Base-by-base conservation (phyloP, 495 filamentous ascomycete species). In the Penicillium ucsense region DNA sequence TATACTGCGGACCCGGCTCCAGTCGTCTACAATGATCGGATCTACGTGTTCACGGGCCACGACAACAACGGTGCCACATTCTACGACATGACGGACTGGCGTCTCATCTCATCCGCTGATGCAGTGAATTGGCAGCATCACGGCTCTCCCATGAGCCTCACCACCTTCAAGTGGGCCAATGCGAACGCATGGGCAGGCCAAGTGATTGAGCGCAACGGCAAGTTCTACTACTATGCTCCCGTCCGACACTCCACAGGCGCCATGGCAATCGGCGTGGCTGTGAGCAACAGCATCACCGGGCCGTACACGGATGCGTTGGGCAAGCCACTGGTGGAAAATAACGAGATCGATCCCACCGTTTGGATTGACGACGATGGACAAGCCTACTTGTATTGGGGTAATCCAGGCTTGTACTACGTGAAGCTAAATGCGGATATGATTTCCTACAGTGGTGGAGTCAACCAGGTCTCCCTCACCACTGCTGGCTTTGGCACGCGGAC, bases 1-100 rank as follows among this genome's bases (percentile, higher is more conserved):
- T 65, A 63, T 39, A 58, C 62, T 3, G 51, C 61, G 30, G 62
- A 65, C 35, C 62, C 62, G 36, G 61, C 58, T 5, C 61, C 61
- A 7, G 20, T 60, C 30, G 55, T 65, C 6, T 51, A 51, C 28
- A 51, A 64, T 50, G 56, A 53, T 48, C 55, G 56, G 3, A 38
- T 65, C 12, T 64, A 57, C 41, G 40, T 63, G 27, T 62, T 65
- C 48, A 59, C 61, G 29, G 61, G 54, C 47, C 58, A 63, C 41
- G 61, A 65, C 34, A 48, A 59, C 31, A 48, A 27, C 8, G 55
- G 53, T 28, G 43, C 61, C 7, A 62, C 43, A n/a, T 46, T 49
- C 32, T 61, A 56, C 48, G 48, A 58, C 42, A 61, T 63, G 58
- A 36, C 40, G 36, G 58, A 63, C 49, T 63, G 60, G 60, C 54